A percentile compares a stretch with the other conserved stretches of the same genome.
phyloP scores from a whole-genome alignment of 495 filamentous ascomycete species.

The Aspergillus baeticus region DNA sequence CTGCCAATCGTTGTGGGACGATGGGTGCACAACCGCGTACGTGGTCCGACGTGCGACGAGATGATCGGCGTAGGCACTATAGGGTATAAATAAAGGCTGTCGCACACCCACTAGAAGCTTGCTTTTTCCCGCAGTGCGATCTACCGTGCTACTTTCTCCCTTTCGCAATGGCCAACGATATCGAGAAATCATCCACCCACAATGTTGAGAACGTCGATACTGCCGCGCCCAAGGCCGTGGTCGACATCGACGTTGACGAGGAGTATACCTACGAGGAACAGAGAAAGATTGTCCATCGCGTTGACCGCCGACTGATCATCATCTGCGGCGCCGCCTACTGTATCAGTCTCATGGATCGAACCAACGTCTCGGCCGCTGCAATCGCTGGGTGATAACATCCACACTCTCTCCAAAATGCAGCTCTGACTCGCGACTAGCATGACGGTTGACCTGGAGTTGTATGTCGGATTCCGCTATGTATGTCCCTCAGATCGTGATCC shows the following conservation, averaged over 20 bases:
- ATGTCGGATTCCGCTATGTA: slow-evolving; percentile 13
- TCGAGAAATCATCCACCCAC: slow-evolving; percentile 8
- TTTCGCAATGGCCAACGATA: slow-evolving; percentile 7
- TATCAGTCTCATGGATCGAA: slow-evolving; percentile 66
- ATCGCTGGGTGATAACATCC: slow-evolving; percentile 52
- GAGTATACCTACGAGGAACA: slow-evolving; percentile 37
- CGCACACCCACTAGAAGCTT: not conserved
- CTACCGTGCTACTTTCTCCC: not conserved
- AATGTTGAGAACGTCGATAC: slow-evolving; percentile 8
- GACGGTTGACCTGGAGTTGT: slow-evolving; percentile 6
- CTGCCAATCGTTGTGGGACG: not conserved
- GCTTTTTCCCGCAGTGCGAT: not conserved
- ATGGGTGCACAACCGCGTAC: too few species aligned
- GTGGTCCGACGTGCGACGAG: too few species aligned
- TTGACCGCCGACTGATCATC: slow-evolving; percentile 62
- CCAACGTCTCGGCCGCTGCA: slow-evolving; percentile 61
- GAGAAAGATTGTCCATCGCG: slow-evolving; percentile 52
- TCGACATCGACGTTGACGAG: slow-evolving; percentile 28
- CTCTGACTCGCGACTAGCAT: not conserved
- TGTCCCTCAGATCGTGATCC: not conserved
- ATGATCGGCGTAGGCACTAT: too few species aligned
- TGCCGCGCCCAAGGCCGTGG: not conserved
- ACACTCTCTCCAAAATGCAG: not conserved
- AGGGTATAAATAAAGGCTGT: not conserved
- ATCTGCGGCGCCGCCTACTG: slow-evolving; percentile 66